A percentile compares a stretch with the other conserved stretches of the same genome.
These are phyloP conservation scores for Colletotrichum liriopes DNA, from an alignment of 2,329 filamentous ascomycete species.

Conservation along the genomic window DNA sequence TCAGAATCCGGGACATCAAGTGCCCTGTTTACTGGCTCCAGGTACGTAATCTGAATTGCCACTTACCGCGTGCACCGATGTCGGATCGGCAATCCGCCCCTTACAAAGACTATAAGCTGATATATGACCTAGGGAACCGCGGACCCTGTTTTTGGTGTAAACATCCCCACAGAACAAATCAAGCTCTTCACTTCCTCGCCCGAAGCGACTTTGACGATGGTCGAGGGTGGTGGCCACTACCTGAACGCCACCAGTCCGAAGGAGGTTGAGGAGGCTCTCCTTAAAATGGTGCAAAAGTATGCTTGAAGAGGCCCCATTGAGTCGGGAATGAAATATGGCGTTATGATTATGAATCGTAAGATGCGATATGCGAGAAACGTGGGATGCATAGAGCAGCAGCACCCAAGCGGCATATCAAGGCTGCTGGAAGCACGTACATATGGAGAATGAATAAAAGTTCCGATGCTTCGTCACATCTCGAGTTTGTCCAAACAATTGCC, in stretches of 20 bases:
- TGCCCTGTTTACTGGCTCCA: constrained; percentile 70
- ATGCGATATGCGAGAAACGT: constrained; percentile 13
- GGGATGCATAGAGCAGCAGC: not conserved
- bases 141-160: constrained; percentile 60
- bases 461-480: not conserved
- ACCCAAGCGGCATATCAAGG: not conserved
- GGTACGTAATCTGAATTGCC: constrained; percentile 50
- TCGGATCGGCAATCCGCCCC: not conserved
- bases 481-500: not conserved
- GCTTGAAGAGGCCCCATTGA: constrained; percentile 14
- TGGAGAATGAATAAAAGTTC: not conserved
- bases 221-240: constrained; percentile 65
- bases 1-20: constrained; percentile 62
- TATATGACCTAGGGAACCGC: constrained; percentile 57
- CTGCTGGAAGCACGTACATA: not conserved
- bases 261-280: constrained; percentile 61
- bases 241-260: constrained; percentile 64
- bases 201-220: constrained; percentile 59
- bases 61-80: constrained; percentile 25
- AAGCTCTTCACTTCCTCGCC: constrained; percentile 64
- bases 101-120: not conserved
- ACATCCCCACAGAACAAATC: constrained; percentile 63
- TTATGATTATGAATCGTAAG: constrained; percentile 28
- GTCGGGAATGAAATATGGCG: constrained; percentile 5
- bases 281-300: constrained; percentile 59